phyloP scores from a whole-genome alignment of 805 yeast species.

The Candida silvatica region DNA sequence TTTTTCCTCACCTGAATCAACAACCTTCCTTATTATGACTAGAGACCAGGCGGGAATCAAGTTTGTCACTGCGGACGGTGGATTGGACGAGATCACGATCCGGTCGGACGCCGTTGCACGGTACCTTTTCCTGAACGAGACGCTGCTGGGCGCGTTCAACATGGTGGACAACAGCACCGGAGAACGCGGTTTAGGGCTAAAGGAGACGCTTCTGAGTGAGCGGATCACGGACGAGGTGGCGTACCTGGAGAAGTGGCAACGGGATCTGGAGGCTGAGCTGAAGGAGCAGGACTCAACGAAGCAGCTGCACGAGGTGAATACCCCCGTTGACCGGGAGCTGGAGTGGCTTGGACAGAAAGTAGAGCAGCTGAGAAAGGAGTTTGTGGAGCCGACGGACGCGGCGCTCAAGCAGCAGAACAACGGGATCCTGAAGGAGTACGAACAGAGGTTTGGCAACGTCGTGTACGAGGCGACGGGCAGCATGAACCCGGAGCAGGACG shows the following conservation, averaged over 20 bases:
- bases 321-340: constrained; percentile 6
- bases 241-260: constrained; percentile 12
- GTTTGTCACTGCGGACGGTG: constrained; percentile 15
- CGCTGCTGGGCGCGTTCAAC: constrained; percentile 16
- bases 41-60: constrained; percentile 19
- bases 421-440: constrained; percentile 11
- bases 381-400: constrained; percentile 13
- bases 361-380: constrained; percentile 13
- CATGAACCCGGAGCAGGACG: constrained; percentile 12
- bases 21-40: no score
- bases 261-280: constrained; percentile 8
- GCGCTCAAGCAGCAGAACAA: constrained; percentile 12
- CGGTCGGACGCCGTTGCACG: constrained; percentile 27
- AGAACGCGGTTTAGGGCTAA: constrained; percentile 9
- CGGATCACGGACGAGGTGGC: constrained; percentile 8
- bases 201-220: constrained; percentile 13
- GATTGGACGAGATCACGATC: constrained; percentile 21
- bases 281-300: background rate
- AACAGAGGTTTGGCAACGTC: constrained; percentile 9
- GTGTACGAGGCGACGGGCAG: constrained; percentile 20
- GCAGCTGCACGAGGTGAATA: constrained; percentile 4
- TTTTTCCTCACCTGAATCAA: background rate
- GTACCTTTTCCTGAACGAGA: constrained; percentile 24
- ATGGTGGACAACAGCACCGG: constrained; percentile 5
- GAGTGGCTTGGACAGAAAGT: constrained; percentile 5